These are phyloP conservation scores for Acanthamoeba castellanii DNA, from an alignment of 208 protist genomes.

Conservation along the genomic window DNA sequence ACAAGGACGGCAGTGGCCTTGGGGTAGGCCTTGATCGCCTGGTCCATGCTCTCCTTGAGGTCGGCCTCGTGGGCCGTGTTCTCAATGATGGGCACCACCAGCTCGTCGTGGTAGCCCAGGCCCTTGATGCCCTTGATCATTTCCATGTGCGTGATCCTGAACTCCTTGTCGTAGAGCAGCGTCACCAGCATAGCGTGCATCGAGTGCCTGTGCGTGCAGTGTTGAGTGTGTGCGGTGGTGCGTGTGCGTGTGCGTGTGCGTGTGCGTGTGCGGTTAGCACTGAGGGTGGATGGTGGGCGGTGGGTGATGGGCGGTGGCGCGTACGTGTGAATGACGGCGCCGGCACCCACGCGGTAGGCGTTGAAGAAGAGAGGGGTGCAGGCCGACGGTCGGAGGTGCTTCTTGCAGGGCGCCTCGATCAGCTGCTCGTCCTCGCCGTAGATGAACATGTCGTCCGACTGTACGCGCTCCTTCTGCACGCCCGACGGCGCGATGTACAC, in stretches of 20 bases:
- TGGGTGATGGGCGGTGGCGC: conserved; percentile 5
- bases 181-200: conserved; percentile 89
- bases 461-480: conserved; percentile 96
- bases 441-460: conserved; percentile 94
- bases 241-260: neutral
- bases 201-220: neutral
- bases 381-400: conserved; percentile 86
- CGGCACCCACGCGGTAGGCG: conserved; percentile 92
- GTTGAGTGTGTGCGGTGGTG: neutral
- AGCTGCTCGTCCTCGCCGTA: conserved; percentile 85
- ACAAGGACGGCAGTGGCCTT: conserved; percentile 94
- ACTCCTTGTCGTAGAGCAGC: conserved; percentile 94
- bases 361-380: conserved; percentile 97
- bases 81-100: conserved; percentile 96
- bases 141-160: conserved; percentile 95
- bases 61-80: conserved; percentile 91
- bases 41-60: conserved; percentile 83
- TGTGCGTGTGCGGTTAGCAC: neutral
- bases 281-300: neutral
- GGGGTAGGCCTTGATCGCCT: conserved; percentile 94
- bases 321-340: conserved; percentile 96
- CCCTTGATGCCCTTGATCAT: conserved; percentile 95
- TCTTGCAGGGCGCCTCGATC: conserved; percentile 15
- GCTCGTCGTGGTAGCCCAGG: conserved; percentile 63
- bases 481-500: conserved; percentile 95